These are phyloP conservation scores for Fraxinus platypoda DNA, from an alignment of 305 asterid species.

Conservation along the genomic window DNA sequence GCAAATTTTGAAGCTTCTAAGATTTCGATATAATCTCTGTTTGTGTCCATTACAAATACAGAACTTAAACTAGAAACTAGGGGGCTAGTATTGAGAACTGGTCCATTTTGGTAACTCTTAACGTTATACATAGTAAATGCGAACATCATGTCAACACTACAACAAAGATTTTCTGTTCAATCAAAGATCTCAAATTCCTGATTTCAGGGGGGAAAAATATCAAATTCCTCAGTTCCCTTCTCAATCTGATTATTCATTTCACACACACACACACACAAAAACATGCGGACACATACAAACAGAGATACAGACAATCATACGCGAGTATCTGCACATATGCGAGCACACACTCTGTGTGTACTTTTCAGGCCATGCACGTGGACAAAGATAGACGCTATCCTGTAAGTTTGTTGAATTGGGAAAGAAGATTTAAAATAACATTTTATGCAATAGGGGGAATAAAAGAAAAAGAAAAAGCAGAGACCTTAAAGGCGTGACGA, in stretches of 20 bases:
- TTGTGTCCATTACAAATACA: not conserved
- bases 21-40: not conserved
- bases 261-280: not conserved
- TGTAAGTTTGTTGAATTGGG: not conserved
- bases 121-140: not conserved
- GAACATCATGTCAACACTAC: not conserved
- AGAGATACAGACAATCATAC: not conserved
- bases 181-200: constrained; percentile 7
- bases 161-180: not conserved
- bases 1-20: not conserved
- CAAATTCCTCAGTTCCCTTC: not conserved
- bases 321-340: not conserved
- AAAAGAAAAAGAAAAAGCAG: not conserved
- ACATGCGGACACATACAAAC: not conserved
- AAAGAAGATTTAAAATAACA: not conserved
- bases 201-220: not conserved
- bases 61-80: not conserved
- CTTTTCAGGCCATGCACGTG: constrained; percentile 30
- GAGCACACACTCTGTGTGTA: not conserved
- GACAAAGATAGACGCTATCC: constrained; percentile 12
- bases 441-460: not conserved
- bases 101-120: not conserved
- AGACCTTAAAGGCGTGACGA: constrained; percentile 92
- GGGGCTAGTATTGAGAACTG: not conserved
- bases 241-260: constrained; percentile 4